These are phyloP conservation scores for Diospyros lotus DNA, from an alignment of 148 eudicot species.

Conservation along the genomic window DNA sequence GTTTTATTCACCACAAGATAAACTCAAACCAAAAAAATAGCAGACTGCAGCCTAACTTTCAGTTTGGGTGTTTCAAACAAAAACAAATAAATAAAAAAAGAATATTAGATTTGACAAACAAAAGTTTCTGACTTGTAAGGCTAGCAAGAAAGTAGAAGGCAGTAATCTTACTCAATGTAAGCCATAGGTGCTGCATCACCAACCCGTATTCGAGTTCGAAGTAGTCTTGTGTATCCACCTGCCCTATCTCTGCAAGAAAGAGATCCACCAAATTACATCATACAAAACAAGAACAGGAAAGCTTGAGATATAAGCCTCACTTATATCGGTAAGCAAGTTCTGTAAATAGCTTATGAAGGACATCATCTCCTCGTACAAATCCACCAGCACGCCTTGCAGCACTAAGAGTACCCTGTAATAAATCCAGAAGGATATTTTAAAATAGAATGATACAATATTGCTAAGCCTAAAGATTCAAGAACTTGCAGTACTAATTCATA, in stretches of 20 bases:
- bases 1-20: too few species aligned
- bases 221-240: constrained; percentile 92
- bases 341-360: constrained; percentile 83
- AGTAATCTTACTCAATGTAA: constrained; percentile 73
- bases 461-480: neutral
- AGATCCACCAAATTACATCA: constrained; percentile 8
- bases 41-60: neutral
- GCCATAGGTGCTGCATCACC: constrained; percentile 99
- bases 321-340: constrained; percentile 93
- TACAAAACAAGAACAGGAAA: constrained; percentile 1
- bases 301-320: constrained; percentile 34
- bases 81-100: neutral
- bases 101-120: neutral
- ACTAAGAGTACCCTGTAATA: constrained; percentile 72
- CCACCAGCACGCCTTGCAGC: constrained; percentile 91
- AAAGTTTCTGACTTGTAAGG: neutral
- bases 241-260: constrained; percentile 64
- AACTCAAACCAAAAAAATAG: too few species aligned
- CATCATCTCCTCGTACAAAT: constrained; percentile 96
- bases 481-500: neutral
- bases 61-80: neutral
- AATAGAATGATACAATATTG: neutral
- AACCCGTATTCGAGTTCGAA: constrained; percentile 89
- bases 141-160: neutral
- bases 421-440: neutral